Percentiles rank a stretch among this genome's conserved stretches.
Evolutionary conservation across 306 rosid genomes (phyloP).

Genomic region (Nissolia schottii): DNA sequence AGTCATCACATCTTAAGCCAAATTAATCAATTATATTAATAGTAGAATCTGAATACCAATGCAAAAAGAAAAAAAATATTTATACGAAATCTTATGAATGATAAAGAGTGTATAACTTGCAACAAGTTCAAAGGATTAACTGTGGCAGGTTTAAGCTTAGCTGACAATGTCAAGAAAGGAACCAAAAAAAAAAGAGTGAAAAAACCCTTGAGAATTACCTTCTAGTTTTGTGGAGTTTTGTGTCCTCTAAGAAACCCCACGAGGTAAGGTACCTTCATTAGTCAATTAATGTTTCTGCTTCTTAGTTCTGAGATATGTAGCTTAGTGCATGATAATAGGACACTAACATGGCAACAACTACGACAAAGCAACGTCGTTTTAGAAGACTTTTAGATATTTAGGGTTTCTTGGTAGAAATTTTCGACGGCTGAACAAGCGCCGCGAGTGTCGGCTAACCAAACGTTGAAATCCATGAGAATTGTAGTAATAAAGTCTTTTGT

Average conservation of each 20-base stretch:
- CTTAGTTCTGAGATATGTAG: neutral
- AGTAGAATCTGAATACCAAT: no score
- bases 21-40: no score
- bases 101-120: neutral
- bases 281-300: neutral
- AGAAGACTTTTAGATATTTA: no score
- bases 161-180: neutral
- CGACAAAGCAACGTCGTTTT: neutral
- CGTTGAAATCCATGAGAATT: neutral
- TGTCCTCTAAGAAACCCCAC: neutral
- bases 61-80: no score
- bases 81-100: neutral
- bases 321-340: neutral
- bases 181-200: neutral
- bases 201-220: neutral
- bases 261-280: neutral
- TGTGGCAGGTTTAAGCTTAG: neutral
- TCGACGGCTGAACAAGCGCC: neutral
- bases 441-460: constrained; percentile 25
- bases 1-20: no score
- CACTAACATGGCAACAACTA: neutral
- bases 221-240: no score
- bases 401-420: neutral
- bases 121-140: neutral
- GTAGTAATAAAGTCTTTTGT: no score